Evolutionary conservation across 805 yeast species (phyloP).

Genomic region (Candida piceae): DNA sequence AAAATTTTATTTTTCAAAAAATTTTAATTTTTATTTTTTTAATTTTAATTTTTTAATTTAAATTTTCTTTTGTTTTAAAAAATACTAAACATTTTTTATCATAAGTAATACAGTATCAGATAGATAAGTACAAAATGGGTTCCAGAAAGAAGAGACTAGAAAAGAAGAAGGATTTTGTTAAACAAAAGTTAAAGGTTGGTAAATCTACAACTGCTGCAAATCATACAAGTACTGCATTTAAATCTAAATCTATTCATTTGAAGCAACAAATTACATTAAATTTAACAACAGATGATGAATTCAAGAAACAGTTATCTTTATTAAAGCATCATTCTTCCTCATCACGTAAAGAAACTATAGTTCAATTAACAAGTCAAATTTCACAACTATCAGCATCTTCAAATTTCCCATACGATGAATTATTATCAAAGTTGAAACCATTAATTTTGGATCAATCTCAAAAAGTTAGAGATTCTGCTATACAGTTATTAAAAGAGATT

Average conservation of each 20-base stretch:
- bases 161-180: conserved; percentile 69
- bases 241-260: conserved; percentile 50
- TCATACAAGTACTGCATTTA: conserved; percentile 81
- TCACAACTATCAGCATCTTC: conserved; percentile 8
- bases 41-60: no score
- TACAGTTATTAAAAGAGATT: conserved; percentile 42
- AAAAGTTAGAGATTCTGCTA: conserved; percentile 56
- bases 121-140: conserved; percentile 29
- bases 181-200: conserved; percentile 83
- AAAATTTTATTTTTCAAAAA: no score
- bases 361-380: conserved; percentile 30
- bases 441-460: conserved; percentile 61
- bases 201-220: conserved; percentile 71
- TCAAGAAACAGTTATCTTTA: conserved; percentile 59
- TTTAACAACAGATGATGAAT: conserved; percentile 38
- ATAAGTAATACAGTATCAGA: no score
- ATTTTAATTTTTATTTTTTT: no score
- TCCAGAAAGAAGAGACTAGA: conserved; percentile 55
- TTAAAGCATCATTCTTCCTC: conserved; percentile 67
- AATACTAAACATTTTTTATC: no score
- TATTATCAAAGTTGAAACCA: conserved; percentile 55
- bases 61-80: no score
- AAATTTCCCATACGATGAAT: conserved; percentile 45
- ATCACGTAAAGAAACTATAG: conserved; percentile 69
- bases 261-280: conserved; percentile 31